Evolutionary conservation across 257 asterid genomes (phyloP).

Genomic region (Ilex asprella): DNA sequence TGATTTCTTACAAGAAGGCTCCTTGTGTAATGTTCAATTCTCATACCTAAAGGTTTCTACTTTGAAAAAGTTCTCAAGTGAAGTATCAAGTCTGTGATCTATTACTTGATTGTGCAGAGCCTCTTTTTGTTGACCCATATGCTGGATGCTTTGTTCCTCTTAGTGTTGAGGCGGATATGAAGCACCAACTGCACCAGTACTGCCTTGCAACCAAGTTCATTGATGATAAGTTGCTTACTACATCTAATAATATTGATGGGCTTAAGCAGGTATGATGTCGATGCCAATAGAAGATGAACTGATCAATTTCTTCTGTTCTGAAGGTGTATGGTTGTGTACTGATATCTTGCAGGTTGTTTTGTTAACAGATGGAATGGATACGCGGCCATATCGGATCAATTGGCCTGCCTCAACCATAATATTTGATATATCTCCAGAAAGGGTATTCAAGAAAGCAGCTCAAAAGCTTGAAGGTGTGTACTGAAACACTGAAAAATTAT

Average conservation of each 20-base stretch:
- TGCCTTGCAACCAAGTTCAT: conserved; percentile 73
- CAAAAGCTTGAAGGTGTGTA: conserved; percentile 59
- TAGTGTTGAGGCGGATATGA: conserved; percentile 22
- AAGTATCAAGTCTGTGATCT: neutral
- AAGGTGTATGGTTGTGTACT: conserved; percentile 17
- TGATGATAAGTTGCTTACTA: conserved; percentile 54
- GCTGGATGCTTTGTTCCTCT: conserved; percentile 57
- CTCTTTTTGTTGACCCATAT: conserved; percentile 69
- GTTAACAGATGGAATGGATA: conserved; percentile 84
- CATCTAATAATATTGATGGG: conserved; percentile 38
- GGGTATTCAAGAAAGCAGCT: conserved; percentile 33
- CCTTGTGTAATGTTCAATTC: too few relatives aligned
- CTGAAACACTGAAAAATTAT: neutral
- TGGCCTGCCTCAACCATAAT: conserved; percentile 69
- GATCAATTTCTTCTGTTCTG: conserved; percentile 5
- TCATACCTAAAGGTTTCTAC: neutral
- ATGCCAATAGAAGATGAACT: conserved; percentile 1
- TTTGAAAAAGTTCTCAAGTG: neutral
- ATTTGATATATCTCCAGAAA: conserved; percentile 58
- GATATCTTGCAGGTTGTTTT: conserved; percentile 58
- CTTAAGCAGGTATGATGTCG: conserved; percentile 53
- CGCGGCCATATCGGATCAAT: conserved; percentile 72
- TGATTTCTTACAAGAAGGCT: too few relatives aligned
- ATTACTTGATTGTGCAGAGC: conserved; percentile 40
- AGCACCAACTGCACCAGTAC: conserved; percentile 36